A percentile compares a stretch with the other conserved stretches of the same genome.
Evolutionary conservation across 208 protist species (phyloP).

Genomic region (Crithidia acanthocephali): DNA sequence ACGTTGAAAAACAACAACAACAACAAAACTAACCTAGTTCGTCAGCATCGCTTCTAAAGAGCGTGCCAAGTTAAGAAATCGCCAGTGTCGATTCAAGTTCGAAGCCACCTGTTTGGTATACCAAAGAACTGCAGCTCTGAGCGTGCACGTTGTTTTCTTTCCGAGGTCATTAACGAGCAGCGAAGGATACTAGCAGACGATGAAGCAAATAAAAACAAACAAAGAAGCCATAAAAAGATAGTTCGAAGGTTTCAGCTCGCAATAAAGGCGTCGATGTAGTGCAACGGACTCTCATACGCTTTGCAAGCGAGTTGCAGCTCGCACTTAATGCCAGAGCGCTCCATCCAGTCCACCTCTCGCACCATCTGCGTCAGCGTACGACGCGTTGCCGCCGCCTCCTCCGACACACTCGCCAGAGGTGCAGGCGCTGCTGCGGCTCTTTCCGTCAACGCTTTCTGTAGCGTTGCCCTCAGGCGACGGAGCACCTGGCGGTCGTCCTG

Average conservation of each 20-base stretch:
- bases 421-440: not conserved
- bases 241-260: not conserved
- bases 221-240: not conserved
- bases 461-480: constrained; percentile 4
- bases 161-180: too few relatives aligned
- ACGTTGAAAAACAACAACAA: not conserved
- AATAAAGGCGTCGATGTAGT: constrained; percentile 10
- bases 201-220: constrained; percentile 3
- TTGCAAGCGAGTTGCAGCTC: constrained; percentile 60
- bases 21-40: not conserved
- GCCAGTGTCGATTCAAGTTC: too few relatives aligned
- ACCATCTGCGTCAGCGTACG: constrained; percentile 37
- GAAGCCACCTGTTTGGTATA: too few relatives aligned
- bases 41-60: not conserved
- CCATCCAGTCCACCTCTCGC: constrained; percentile 64
- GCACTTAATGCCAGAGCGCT: constrained; percentile 58
- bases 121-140: too few relatives aligned
- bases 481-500: constrained; percentile 16
- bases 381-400: constrained; percentile 1
- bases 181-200: too few relatives aligned
- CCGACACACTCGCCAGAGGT: not conserved
- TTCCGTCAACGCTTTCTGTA: constrained; percentile 8
- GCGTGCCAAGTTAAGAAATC: too few relatives aligned
- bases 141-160: too few relatives aligned
- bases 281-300: not conserved